Conservation (phyloP, 169 alveolate genomes). For the Blepharisma undulans region DNA sequence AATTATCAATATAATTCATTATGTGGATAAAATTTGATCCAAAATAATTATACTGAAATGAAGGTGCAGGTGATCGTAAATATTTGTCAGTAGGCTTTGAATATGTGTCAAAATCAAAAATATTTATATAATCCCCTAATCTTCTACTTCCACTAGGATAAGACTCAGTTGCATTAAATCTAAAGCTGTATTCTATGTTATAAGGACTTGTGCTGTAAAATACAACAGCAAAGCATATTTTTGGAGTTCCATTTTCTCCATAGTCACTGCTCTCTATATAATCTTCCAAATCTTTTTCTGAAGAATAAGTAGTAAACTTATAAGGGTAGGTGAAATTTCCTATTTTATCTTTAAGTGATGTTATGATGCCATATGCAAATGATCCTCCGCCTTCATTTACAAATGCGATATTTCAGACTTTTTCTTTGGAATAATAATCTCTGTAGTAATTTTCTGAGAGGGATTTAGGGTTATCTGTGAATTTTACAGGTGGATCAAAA, state of each 20-base stretch:
- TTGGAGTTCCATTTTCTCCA: neutral
- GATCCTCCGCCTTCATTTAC: neutral
- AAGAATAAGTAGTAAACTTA: neutral
- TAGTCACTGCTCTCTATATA: constrained; percentile 14
- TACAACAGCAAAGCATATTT: constrained; percentile 36
- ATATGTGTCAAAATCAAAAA: neutral
- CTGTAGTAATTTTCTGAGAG: neutral
- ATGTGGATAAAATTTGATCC: neutral
- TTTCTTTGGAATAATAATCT: neutral
- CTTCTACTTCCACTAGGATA: neutral
- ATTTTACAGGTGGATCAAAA: neutral
- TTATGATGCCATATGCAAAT: neutral
- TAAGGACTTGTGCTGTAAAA: neutral
- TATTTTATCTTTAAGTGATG: neutral
- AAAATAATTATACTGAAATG: neutral
- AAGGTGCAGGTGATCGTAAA: neutral
- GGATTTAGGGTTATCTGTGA: neutral
- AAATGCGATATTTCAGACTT: neutral
- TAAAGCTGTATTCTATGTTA: neutral
- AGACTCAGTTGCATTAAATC: constrained; percentile 25
- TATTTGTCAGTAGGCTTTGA: neutral
- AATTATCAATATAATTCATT: neutral
- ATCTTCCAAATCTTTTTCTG: constrained; percentile 1
- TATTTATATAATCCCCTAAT: neutral
- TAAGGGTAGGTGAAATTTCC: neutral